Base-by-base conservation (phyloP, 306 rosid genomes). In the Acacia acuminata region DNA sequence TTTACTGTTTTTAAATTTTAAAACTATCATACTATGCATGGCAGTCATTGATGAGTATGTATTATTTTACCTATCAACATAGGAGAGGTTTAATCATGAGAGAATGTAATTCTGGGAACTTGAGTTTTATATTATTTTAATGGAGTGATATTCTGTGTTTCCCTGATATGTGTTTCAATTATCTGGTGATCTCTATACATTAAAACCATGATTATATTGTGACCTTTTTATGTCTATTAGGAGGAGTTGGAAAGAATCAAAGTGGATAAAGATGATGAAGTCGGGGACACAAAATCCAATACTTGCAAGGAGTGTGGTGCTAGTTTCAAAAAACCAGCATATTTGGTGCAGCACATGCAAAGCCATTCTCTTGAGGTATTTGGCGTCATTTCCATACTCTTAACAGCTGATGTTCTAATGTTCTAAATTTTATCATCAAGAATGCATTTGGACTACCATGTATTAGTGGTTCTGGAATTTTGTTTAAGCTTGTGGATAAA, bases 361-460 rank as follows among this genome's bases (percentile, higher is more conserved):
- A 88, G 98, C 68, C 99, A 96, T 87, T 91, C 94, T 0, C 77
- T 86, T 51, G 92, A 94, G 98, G 99, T 96, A 93, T 77, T 69
- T 83, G 15, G 20, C 17, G 22, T 10, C 48, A 20, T 51, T 43
- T 7, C 10, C 17, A 51, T 50, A 5, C 20, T 8, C 34, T 61
- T 11, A 61, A 10, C 67, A 22, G n/a, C 36, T 73, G 6, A 20
- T 7, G 3, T 47, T 15, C 34, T 73, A 9, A 20, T 7, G 3
- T 47, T 15, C 34, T 27, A 1, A 27, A 27, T 40, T 24, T 25
- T 5, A 4, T 25, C 4, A 3, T 42, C 20, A 15, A 44, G 45
- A 42, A 7, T 25, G 42, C n/a, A 2, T 56, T 32, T 20, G 60
- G n/a, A 8, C 43, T 44, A 40, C 2, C 3, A 19, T 24, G 25